Percentiles rank a stretch among this genome's conserved stretches.
Evolutionary conservation across 2,329 filamentous ascomycete genomes (phyloP).

Genomic region (Hymenoscyphus albidus): DNA sequence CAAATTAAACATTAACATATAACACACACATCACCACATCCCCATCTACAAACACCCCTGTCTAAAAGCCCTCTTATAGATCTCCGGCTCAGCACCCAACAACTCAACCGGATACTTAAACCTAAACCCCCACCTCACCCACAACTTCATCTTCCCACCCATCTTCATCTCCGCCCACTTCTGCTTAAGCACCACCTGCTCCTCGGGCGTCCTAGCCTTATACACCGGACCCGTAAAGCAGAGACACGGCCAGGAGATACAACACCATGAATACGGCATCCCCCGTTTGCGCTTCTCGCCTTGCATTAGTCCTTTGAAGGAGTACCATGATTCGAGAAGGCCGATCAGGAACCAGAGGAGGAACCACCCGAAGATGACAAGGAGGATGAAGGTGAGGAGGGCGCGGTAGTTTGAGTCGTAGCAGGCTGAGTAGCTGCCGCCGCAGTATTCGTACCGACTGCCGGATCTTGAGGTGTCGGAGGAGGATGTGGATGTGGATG

Average conservation of each 20-base stretch:
- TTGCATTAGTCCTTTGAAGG: background rate
- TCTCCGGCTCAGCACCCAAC: background rate
- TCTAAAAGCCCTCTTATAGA: background rate
- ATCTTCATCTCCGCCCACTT: background rate
- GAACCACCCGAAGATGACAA: background rate
- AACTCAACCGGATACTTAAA: background rate
- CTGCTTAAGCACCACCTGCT: background rate
- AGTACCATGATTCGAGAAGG: background rate
- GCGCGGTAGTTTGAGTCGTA: background rate
- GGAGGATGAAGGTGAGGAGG: background rate
- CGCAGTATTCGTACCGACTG: background rate
- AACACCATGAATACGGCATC: background rate
- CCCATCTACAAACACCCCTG: background rate
- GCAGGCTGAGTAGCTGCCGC: background rate
- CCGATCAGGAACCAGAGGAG: background rate
- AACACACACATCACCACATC: background rate
- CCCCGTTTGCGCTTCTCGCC: background rate
- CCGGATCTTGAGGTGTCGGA: background rate
- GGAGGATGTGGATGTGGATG: too few relatives aligned
- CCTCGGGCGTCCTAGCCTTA: background rate
- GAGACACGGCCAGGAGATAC: background rate
- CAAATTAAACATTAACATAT: background rate
- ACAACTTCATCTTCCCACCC: background rate
- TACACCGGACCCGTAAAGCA: background rate
- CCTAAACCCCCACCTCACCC: background rate